Conservation (phyloP, 2,329 filamentous ascomycete species). For the Neofusicoccum kwambonambiense region DNA sequence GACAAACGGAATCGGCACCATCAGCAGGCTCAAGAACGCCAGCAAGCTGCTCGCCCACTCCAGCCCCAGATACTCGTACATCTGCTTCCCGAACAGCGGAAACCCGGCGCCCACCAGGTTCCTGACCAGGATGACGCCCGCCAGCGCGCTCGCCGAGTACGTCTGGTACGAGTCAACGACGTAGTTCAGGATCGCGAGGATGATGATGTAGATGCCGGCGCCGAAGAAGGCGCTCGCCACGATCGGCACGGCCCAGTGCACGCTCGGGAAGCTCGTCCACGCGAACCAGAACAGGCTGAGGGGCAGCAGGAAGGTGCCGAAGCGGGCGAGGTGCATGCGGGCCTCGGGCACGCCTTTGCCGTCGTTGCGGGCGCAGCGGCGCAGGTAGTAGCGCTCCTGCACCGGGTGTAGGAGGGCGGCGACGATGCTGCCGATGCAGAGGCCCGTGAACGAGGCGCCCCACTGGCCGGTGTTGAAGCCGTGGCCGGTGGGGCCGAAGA, state of each 20-base stretch:
- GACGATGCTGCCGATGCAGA: constrained; percentile 25
- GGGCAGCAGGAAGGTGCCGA: constrained; percentile 23
- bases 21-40: constrained; percentile 37
- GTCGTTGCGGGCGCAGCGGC: constrained; percentile 20
- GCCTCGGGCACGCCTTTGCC: constrained; percentile 29
- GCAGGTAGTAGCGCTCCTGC: constrained; percentile 25
- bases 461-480: constrained; percentile 23
- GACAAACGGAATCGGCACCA: constrained; percentile 41
- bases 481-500: constrained; percentile 20
- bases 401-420: constrained; percentile 21
- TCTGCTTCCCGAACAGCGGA: constrained; percentile 29
- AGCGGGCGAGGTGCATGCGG: constrained; percentile 23
- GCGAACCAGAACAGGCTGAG: constrained; percentile 31
- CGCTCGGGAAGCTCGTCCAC: constrained; percentile 18
- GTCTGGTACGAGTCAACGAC: constrained; percentile 23
- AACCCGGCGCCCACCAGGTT: constrained; percentile 26
- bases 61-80: constrained; percentile 35
- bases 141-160: constrained; percentile 21
- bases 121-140: constrained; percentile 21
- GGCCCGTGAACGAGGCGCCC: constrained; percentile 26
- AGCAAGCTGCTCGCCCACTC: constrained; percentile 41
- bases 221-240: constrained; percentile 23
- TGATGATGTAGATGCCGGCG: constrained; percentile 25
- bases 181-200: constrained; percentile 26
- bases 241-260: constrained; percentile 24